Evolutionary conservation across 129 eudicot species (phyloP), one percentile per base, ranked within the genome.

Genomic region (Helichrysum umbraculigerum): DNA sequence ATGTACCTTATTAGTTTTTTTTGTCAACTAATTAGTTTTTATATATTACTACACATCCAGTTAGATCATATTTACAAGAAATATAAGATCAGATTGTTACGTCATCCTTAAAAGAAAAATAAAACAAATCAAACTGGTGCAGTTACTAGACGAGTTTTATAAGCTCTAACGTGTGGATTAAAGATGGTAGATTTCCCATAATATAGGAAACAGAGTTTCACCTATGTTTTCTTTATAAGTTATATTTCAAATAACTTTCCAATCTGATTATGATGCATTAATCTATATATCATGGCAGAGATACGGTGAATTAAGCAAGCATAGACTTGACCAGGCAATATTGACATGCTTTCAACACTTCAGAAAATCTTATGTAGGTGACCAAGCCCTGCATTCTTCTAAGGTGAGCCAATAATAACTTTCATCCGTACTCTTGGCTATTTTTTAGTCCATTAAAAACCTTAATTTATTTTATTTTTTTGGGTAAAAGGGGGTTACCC

Each of bases 301-400:
- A 81, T 91, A 94, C 47, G 85, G 87, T 70, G 91, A 89, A 81
- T 58, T 84, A 68, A 89, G 97, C 90, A 94, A 94, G 85, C 98
- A 94, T 72, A 84, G 98, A 81, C 91, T 94, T 78, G 98, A 94
- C 82, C 98, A 93, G 73, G 97, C 97, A 37, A 86, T 94, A 58
- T 89, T 94, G 58, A 83, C 89, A 15, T 94, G 91, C 82, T 94
- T 94, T 72, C 98, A 90, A 81, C 86, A 87, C 85, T 89, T 91
- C 68, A 86, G 98, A 76, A 94, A 87, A 84, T 91, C 96, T 82
- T 91, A 88, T 81, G 98, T 94, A 33, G 98, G 98, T 47, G 98
- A 94, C 56, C 98, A 94, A 68, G 97, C 98, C 52, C 89, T 94
- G 91, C 96, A 90, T 79, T 88, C 98, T 61, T 94, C 98, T 32